Evolutionary conservation across 2,329 filamentous ascomycete genomes (phyloP).

Genomic region (Tricladium varicosporioides): DNA sequence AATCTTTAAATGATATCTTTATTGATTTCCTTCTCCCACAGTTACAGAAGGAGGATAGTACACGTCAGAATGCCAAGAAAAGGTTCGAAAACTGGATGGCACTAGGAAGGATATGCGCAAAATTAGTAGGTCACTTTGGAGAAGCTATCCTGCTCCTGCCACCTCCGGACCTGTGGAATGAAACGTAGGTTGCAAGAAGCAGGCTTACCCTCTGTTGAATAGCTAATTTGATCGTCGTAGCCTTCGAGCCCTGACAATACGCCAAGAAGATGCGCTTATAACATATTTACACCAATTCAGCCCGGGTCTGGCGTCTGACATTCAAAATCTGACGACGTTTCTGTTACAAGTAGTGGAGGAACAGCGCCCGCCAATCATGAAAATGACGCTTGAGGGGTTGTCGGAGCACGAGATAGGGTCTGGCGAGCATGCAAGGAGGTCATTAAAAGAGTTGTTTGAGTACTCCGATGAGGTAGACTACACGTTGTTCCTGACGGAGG

Average conservation of each 20-base stretch:
- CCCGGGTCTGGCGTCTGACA: conserved; percentile 5
- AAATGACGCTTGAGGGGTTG: conserved; percentile 10
- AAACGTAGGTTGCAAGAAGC: conserved; percentile 7
- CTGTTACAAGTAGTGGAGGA: conserved; percentile 2
- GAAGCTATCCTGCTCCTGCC: conserved; percentile 9
- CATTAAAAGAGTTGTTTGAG: conserved; percentile 17
- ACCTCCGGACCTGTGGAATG: conserved; percentile 5
- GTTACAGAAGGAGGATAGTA: conserved; percentile 6
- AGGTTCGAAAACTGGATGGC: conserved; percentile 9
- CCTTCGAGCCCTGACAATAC: conserved; percentile 1
- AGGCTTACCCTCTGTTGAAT: background rate
- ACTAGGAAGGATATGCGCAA: conserved; percentile 3
- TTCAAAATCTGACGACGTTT: conserved; percentile 3
- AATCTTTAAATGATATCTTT: conserved; percentile 13
- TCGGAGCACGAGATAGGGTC: conserved; percentile 9
- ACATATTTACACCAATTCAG: conserved; percentile 3
- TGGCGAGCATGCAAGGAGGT: conserved; percentile 4
- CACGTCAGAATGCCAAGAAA: conserved; percentile 7
- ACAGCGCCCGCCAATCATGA: conserved; percentile 3
- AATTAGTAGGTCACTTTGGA: conserved; percentile 5
- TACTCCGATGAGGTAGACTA: conserved; percentile 11
- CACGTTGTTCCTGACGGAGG: background rate
- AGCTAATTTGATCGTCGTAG: conserved; percentile 7
- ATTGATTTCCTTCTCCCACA: conserved; percentile 11
- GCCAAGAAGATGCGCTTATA: conserved; percentile 7